Base-by-base conservation (phyloP, 2,329 filamentous ascomycete genomes). In the Cryphonectria japonica region DNA sequence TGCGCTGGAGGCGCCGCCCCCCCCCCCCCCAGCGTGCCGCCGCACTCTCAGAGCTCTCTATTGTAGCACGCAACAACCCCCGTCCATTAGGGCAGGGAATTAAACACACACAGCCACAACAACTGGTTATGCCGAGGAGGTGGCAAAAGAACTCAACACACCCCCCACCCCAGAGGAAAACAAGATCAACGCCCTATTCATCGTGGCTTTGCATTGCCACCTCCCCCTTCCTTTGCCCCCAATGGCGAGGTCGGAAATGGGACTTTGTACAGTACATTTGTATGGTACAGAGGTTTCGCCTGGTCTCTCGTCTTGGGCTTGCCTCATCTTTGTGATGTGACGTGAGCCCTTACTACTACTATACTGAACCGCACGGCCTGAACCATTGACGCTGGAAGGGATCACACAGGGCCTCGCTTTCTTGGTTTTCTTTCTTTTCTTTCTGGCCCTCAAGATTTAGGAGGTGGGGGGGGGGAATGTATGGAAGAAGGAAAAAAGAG, bases 11-110 rank as follows among this genome's bases (percentile, higher is more conserved):
- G 26, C 26, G 26, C 26, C 26, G 26, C 26, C 26, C 26, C 26
- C 26, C 26, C 26, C 26, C 26, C 26, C n/a, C 26, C 26, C 52
- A 64, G 71, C 71, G 71, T 70, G n/a, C 61, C 68, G 71, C 71
- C 60, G 68, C 59, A 26, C 26, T 26, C 26, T 26, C 26, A 26
- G 26, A 26, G 54, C 16, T 16, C 26, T 59, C 29, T 32, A 59
- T 16, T 59, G 29, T 32, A n/a, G 26, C 54, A 16, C 32, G 54
- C 26, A 59, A 8, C 13, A 29, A 7, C 26, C 11, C n/a, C 3
- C n/a, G 26, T 29, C 52, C 13, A 22, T 22, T 50, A 22, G 6
- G 16, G 6, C 43, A 50, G 43, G 43, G 16, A 50, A 26, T 26
- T 50, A 50, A 16, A 50, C 16, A 50, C 16, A 50, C 37, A 39